A percentile compares a stretch with the other conserved stretches of the same genome.
Conservation (phyloP, 257 asterid genomes). For the Scutellaria barbata region DNA sequence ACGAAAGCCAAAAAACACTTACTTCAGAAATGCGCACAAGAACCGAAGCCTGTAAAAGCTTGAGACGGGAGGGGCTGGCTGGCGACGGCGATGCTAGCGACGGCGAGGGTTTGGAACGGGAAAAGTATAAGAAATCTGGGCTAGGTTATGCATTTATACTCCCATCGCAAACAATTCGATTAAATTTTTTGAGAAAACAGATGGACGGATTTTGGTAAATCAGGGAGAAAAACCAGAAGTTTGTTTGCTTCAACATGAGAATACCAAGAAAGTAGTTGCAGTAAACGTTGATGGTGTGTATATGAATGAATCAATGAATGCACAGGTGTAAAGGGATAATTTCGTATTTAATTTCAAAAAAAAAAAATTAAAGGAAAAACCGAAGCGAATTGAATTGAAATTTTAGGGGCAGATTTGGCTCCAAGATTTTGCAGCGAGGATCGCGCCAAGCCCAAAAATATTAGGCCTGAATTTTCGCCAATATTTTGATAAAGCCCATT, state of each 20-base stretch:
- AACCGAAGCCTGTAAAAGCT: no score
- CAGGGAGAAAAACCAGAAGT: conserved; percentile 5
- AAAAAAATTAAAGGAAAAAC: conserved; percentile 1
- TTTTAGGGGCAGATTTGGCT: conserved; percentile 55
- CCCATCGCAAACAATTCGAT: conserved; percentile 1
- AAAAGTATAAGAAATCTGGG: no score
- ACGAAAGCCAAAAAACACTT: no score
- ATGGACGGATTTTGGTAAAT: conserved; percentile 2
- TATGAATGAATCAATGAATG: conserved; percentile 39
- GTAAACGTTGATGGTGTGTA: conserved; percentile 28
- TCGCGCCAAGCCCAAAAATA: conserved; percentile 55
- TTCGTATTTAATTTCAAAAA: conserved; percentile 12
- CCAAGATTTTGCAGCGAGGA: conserved; percentile 60
- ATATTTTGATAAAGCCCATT: no score
- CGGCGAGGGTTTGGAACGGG: no score
- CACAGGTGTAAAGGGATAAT: conserved; percentile 8
- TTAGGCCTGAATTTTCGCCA: background rate
- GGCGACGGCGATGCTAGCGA: no score
- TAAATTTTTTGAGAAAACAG: background rate
- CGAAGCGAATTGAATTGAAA: conserved; percentile 35
- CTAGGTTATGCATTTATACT: no score
- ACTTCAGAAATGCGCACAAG: no score
- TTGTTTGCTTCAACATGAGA: conserved; percentile 24
- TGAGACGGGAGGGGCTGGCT: no score
- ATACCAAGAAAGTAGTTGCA: conserved; percentile 16